phyloP scores from a whole-genome alignment of 148 eudicot genomes.

The Beta vulgaris region DNA sequence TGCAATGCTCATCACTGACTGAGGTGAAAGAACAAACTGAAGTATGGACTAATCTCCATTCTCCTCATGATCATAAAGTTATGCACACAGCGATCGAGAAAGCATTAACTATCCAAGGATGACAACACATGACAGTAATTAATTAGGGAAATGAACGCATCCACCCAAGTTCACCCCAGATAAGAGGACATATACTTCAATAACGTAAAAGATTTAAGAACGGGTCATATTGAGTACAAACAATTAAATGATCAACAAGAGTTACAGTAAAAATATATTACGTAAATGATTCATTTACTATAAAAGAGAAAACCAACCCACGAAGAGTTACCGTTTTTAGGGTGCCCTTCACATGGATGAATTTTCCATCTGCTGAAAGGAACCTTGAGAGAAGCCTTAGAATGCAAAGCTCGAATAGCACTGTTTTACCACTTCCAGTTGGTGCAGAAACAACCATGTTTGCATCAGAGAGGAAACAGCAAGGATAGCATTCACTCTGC shows the following conservation, averaged over 20 bases:
- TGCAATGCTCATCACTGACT: not conserved
- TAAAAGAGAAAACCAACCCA: not conserved
- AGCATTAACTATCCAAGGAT: not conserved
- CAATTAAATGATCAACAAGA: not conserved
- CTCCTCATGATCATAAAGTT: not conserved
- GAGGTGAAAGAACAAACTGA: not conserved
- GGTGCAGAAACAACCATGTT: slow-evolving; percentile 99
- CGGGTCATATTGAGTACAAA: not conserved
- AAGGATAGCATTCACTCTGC: slow-evolving; percentile 96
- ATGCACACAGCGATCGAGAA: not conserved
- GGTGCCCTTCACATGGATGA: slow-evolving; percentile 69
- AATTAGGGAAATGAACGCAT: not conserved
- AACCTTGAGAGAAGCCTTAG: slow-evolving; percentile 90
- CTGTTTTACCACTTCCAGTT: slow-evolving; percentile 99
- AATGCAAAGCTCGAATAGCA: slow-evolving; percentile 93
- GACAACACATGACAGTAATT: not conserved
- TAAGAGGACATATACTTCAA: not conserved
- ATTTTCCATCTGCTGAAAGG: slow-evolving; percentile 72
- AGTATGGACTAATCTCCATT: not conserved
- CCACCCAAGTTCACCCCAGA: not conserved
- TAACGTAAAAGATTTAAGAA: not conserved
- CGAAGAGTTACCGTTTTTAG: slow-evolving; percentile 69
- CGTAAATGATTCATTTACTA: too few species aligned
- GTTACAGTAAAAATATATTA: too few species aligned
- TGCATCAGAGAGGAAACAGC: slow-evolving; percentile 73